These are phyloP conservation scores for Pseudoturritis turrita DNA, from an alignment of 345 rosid genomes.

Conservation along the genomic window DNA sequence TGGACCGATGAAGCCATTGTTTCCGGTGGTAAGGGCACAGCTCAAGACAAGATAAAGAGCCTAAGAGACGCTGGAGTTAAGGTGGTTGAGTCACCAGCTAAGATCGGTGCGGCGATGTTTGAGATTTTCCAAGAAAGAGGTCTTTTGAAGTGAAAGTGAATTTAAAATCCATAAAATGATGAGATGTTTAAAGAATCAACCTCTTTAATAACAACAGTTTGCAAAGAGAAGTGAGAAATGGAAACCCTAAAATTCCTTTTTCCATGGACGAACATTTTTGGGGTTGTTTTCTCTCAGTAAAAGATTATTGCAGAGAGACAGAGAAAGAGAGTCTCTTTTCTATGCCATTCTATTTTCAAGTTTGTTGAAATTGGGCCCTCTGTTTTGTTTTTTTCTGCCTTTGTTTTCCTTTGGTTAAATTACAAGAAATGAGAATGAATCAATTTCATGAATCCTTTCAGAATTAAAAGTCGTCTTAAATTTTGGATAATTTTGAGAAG, in stretches of 20 bases:
- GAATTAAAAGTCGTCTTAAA: too few relatives aligned
- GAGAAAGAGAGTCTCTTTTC: not conserved
- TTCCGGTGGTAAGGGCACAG: conserved; percentile 95
- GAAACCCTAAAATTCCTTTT: not conserved
- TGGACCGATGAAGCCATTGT: conserved; percentile 65
- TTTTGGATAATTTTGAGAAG: too few relatives aligned
- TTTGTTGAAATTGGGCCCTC: not conserved
- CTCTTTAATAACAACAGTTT: conserved; percentile 5
- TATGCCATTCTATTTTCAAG: not conserved
- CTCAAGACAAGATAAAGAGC: conserved; percentile 86
- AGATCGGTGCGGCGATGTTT: conserved; percentile 74
- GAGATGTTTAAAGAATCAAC: not conserved
- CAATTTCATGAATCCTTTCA: not conserved
- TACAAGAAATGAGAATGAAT: not conserved
- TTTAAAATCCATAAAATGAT: not conserved
- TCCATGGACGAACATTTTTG: not conserved
- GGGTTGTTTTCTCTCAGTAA: not conserved
- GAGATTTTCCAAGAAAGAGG: conserved; percentile 79
- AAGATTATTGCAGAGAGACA: not conserved
- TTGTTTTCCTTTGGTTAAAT: not conserved
- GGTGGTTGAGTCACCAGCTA: conserved; percentile 94
- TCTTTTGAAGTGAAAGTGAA: conserved; percentile 34
- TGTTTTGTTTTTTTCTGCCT: not conserved
- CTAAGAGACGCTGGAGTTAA: conserved; percentile 84
- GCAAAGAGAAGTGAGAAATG: not conserved